A percentile compares a stretch with the other conserved stretches of the same genome.
Conservation (phyloP, 2,329 filamentous ascomycete species). For the Fusarium ambrosium region DNA sequence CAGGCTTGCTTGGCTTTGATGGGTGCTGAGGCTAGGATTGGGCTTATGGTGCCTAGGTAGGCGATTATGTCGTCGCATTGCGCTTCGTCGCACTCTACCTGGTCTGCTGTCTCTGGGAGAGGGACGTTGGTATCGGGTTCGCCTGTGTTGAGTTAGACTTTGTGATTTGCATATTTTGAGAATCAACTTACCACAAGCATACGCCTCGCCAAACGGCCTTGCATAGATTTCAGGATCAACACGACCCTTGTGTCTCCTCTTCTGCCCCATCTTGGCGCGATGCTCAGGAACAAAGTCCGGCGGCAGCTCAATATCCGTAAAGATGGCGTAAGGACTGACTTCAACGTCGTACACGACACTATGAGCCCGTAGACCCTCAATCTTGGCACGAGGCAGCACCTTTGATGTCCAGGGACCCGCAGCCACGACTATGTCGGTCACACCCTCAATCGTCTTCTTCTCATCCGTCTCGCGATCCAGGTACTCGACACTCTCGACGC, state of each 20-base stretch:
- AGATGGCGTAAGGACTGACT: conserved; percentile 82
- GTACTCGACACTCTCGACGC: conserved; percentile 73
- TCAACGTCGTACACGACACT: conserved; percentile 75
- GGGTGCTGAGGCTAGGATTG: conserved; percentile 76
- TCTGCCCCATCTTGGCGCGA: conserved; percentile 61
- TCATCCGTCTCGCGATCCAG: conserved; percentile 61
- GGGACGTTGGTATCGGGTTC: conserved; percentile 84
- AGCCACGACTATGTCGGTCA: conserved; percentile 68
- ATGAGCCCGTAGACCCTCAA: conserved; percentile 72
- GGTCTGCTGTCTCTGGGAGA: conserved; percentile 80
- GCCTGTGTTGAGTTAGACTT: conserved; percentile 52
- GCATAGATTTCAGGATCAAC: conserved; percentile 96
- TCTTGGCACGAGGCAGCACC: conserved; percentile 69
- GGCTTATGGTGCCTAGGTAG: conserved; percentile 76
- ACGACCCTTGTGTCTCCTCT: conserved; percentile 68
- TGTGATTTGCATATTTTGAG: not conserved
- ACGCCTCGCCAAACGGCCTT: conserved; percentile 88
- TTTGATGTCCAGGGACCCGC: conserved; percentile 75
- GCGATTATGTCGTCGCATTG: conserved; percentile 89
- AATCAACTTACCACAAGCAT: conserved; percentile 79
- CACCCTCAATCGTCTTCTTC: conserved; percentile 54
- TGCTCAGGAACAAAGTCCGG: conserved; percentile 70
- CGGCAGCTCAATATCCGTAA: conserved; percentile 87
- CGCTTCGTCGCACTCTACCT: conserved; percentile 79
- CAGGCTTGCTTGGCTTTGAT: conserved; percentile 87